Conservation (phyloP, 129 eudicot species). For the Helianthus tuberosus region DNA sequence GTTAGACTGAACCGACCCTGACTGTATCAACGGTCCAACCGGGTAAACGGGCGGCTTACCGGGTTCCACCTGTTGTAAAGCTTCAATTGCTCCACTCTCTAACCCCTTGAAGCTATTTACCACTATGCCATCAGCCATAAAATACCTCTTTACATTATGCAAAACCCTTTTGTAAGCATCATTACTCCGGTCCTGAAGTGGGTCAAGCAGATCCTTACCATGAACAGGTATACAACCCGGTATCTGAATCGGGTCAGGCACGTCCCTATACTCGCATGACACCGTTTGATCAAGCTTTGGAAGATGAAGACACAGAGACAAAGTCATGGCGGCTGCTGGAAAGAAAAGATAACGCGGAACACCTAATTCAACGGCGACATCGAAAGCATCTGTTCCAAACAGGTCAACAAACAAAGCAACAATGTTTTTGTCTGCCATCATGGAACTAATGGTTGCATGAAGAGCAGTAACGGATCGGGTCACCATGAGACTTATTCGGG, state of each 20-base stretch:
- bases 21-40: conserved; percentile 52
- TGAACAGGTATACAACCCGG: conserved; percentile 65
- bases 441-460: conserved; percentile 22
- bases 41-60: conserved; percentile 50
- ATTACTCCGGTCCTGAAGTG: conserved; percentile 46
- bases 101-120: conserved; percentile 55
- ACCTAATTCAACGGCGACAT: conserved; percentile 41
- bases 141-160: conserved; percentile 40
- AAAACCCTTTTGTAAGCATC: conserved; percentile 54
- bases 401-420: conserved; percentile 49
- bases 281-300: conserved; percentile 47
- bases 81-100: conserved; percentile 43
- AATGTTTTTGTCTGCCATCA: conserved; percentile 6
- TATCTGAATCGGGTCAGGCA: conserved; percentile 43
- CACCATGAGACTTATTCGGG: conserved; percentile 44
- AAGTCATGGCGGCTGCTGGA: conserved; percentile 36
- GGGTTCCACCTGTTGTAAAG: conserved; percentile 15
- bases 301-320: conserved; percentile 46
- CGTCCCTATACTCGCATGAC: conserved; percentile 43
- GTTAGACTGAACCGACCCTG: not conserved
- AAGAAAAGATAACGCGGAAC: conserved; percentile 44
- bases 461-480: conserved; percentile 37
- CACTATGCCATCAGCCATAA: conserved; percentile 57
- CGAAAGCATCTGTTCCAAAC: conserved; percentile 57
- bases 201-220: conserved; percentile 51